Conservation (phyloP, 1,139 yeast species). For the Saccharomycopsis hybrid region DNA sequence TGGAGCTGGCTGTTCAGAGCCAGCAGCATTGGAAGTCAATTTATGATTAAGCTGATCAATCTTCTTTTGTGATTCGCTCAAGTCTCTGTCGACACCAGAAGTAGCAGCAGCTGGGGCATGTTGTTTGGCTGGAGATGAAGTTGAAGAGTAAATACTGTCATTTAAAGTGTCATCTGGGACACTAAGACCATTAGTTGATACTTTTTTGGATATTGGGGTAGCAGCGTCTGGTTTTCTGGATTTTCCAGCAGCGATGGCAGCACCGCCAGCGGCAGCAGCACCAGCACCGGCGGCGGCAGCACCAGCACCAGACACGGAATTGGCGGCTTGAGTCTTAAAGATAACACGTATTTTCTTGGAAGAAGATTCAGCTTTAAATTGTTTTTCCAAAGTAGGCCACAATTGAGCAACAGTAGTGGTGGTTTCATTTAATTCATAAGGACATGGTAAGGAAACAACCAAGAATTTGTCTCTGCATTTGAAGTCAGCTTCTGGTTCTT, state of each 20-base stretch:
- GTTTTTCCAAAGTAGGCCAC: conserved; percentile 68
- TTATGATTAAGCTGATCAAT: conserved; percentile 40
- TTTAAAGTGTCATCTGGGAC: conserved; percentile 20
- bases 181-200: conserved; percentile 19
- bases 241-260: neutral
- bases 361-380: conserved; percentile 50
- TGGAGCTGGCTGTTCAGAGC: conserved; percentile 8
- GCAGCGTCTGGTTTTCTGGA: conserved; percentile 19
- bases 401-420: conserved; percentile 48
- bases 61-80: conserved; percentile 37
- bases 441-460: conserved; percentile 78
- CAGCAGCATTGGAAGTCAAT: conserved; percentile 32
- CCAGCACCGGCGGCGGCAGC: conserved; percentile 21
- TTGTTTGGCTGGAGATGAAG: conserved; percentile 6
- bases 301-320: conserved; percentile 21
- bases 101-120: conserved; percentile 21
- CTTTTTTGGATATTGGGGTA: conserved; percentile 19
- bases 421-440: conserved; percentile 38
- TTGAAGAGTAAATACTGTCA: conserved; percentile 16
- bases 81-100: conserved; percentile 28
- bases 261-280: conserved; percentile 17
- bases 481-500: conserved; percentile 65
- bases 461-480: conserved; percentile 90
- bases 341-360: conserved; percentile 77
- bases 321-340: conserved; percentile 34